Percentiles rank a stretch among this genome's conserved stretches.
Conservation (phyloP, 768 basidiomycete species). For the Cystobasidium onofrii region DNA sequence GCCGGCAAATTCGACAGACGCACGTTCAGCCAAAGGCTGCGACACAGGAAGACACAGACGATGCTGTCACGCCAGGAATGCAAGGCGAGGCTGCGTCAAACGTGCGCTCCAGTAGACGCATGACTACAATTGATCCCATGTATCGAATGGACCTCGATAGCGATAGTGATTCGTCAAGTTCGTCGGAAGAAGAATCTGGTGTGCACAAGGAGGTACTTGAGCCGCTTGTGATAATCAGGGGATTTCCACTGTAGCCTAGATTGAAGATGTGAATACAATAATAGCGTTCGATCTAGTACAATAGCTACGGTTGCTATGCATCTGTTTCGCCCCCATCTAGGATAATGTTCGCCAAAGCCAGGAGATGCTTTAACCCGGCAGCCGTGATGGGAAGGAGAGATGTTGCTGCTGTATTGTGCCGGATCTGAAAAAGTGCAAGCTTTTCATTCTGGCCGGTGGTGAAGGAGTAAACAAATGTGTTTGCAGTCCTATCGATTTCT, state of each 20-base stretch:
- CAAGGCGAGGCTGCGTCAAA: neutral
- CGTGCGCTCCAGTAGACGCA: neutral
- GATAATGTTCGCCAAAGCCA: too few relatives aligned
- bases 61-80: neutral
- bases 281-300: too few relatives aligned
- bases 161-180: neutral
- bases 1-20: neutral
- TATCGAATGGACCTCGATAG: conserved; percentile 6
- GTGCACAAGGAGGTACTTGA: conserved; percentile 23
- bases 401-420: too few relatives aligned
- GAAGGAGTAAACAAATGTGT: too few relatives aligned
- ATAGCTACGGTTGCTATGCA: too few relatives aligned
- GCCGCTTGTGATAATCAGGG: conserved; percentile 12
- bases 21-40: neutral
- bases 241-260: neutral
- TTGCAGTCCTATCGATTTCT: too few relatives aligned
- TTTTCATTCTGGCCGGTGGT: too few relatives aligned
- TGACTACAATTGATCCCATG: conserved; percentile 4
- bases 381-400: too few relatives aligned
- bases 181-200: neutral
- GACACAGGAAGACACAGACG: neutral
- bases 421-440: too few relatives aligned
- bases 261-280: too few relatives aligned
- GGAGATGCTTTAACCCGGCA: too few relatives aligned
- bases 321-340: too few relatives aligned